Conservation (phyloP, 129 eudicot genomes). For the Saposhnikovia divaricata region DNA sequence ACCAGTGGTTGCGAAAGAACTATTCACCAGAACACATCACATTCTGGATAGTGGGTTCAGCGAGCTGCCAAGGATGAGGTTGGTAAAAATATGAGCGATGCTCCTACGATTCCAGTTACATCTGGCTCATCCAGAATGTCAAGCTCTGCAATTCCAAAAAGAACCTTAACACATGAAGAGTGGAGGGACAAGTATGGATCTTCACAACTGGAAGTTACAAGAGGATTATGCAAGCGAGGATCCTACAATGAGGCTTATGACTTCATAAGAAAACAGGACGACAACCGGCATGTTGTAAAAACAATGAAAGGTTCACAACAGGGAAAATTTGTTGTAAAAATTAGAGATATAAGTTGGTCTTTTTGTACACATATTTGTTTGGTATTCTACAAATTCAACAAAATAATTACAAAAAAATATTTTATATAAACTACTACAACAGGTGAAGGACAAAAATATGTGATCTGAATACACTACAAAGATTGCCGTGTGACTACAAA, state of each 20-base stretch:
- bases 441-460: too few relatives aligned
- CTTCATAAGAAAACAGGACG: slow-evolving; percentile 27
- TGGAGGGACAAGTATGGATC: slow-evolving; percentile 35
- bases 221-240: slow-evolving; percentile 48
- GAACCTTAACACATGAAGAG: too few relatives aligned
- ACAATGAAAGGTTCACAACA: background rate
- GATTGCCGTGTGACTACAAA: too few relatives aligned
- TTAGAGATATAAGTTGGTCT: background rate
- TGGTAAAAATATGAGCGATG: slow-evolving; percentile 51
- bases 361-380: background rate
- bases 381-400: too few relatives aligned
- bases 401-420: too few relatives aligned
- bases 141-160: slow-evolving; percentile 44
- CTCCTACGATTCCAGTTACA: slow-evolving; percentile 39
- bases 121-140: slow-evolving; percentile 53
- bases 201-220: slow-evolving; percentile 50
- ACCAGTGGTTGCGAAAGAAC: slow-evolving; percentile 24
- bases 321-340: background rate
- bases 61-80: slow-evolving; percentile 65
- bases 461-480: too few relatives aligned
- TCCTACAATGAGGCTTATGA: slow-evolving; percentile 27
- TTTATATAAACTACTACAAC: too few relatives aligned
- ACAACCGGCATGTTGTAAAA: background rate
- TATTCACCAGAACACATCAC: slow-evolving; percentile 54
- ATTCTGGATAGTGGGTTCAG: slow-evolving; percentile 81